Conservation (phyloP, 345 rosid genomes). For the Eucalyptus regnans region DNA sequence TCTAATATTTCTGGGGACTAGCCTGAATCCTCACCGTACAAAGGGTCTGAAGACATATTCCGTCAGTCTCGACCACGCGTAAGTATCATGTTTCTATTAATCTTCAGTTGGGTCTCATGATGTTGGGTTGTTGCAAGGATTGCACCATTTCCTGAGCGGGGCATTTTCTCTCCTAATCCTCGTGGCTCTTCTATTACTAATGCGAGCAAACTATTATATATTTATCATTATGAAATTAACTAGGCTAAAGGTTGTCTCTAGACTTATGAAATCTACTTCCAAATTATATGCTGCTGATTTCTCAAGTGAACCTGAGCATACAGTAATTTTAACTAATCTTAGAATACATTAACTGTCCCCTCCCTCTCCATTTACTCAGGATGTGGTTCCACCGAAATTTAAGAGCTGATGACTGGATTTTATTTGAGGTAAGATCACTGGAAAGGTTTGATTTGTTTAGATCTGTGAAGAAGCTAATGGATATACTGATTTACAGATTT, state of each 20-base stretch:
- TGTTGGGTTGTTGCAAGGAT: neutral
- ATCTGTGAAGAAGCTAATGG: neutral
- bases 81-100: constrained; percentile 9
- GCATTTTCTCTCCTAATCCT: neutral
- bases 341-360: neutral
- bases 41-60: constrained; percentile 44
- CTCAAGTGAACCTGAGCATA: neutral
- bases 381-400: constrained; percentile 86
- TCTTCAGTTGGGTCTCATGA: neutral
- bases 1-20: constrained; percentile 58
- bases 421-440: constrained; percentile 49
- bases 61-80: constrained; percentile 94
- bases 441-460: neutral
- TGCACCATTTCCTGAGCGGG: neutral
- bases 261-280: neutral
- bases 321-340: neutral
- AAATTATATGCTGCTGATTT: neutral
- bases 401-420: constrained; percentile 93
- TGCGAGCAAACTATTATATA: neutral
- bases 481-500: constrained; percentile 21
- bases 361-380: constrained; percentile 20
- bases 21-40: constrained; percentile 82
- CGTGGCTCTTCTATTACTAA: neutral
- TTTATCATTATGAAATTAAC: neutral
- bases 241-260: neutral